Evolutionary conservation across 176 grass and related monocot genomes (phyloP).

Genomic region (Oryza glaberrima): DNA sequence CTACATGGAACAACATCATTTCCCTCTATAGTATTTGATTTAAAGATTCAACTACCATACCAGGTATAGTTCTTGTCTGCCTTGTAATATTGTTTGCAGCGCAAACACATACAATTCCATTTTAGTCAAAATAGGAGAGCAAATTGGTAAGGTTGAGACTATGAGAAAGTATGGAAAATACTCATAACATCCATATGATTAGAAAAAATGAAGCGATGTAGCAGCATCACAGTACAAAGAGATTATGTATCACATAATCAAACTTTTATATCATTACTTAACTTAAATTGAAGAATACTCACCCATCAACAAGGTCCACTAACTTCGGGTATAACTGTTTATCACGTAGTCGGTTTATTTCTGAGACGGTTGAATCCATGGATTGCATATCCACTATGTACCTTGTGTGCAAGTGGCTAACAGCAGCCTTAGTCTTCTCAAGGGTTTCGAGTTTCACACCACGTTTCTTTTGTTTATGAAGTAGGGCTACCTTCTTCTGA

Average conservation of each 20-base stretch:
- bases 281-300: constrained; percentile 43
- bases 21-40: constrained; percentile 8
- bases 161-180: constrained; percentile 7
- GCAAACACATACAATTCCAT: neutral
- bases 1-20: constrained; percentile 4
- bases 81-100: constrained; percentile 12
- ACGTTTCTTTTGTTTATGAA: constrained; percentile 89
- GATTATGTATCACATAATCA: constrained; percentile 2
- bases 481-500: constrained; percentile 84
- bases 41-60: neutral
- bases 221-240: neutral
- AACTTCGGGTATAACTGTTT: constrained; percentile 73
- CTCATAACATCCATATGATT: constrained; percentile 26
- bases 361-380: constrained; percentile 92
- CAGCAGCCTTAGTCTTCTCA: constrained; percentile 91
- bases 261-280: constrained; percentile 19
- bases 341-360: constrained; percentile 83
- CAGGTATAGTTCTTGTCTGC: constrained; percentile 24
- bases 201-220: neutral
- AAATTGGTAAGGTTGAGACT: constrained; percentile 2
- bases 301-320: constrained; percentile 78
- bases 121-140: constrained; percentile 11
- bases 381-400: constrained; percentile 98
- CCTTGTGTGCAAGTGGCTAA: constrained; percentile 95
- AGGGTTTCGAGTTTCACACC: constrained; percentile 77